Percentiles rank a stretch among this genome's conserved stretches.
These are phyloP conservation scores for Tephrocybe sp. DNA, from an alignment of 768 basidiomycete species.

Conservation along the genomic window DNA sequence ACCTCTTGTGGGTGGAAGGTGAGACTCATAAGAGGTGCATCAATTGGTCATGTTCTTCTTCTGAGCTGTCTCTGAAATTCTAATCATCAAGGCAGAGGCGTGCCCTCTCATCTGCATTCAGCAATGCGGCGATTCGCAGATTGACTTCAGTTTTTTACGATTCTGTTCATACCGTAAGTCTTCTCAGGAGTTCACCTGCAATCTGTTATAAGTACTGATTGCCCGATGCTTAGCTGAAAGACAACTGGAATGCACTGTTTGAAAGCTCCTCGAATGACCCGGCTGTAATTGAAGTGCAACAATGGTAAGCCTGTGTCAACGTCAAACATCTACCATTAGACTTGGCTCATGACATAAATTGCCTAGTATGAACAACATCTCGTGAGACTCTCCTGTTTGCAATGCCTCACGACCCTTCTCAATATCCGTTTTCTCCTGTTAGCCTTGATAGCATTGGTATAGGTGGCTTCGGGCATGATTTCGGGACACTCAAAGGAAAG, in stretches of 20 bases:
- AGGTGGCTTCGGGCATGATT: conserved; percentile 50
- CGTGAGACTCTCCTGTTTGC: conserved; percentile 25
- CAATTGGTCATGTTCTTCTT: too few species aligned
- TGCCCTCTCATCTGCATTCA: conserved; percentile 38
- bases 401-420: background rate
- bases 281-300: conserved; percentile 39
- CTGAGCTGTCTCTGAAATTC: too few species aligned
- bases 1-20: conserved; percentile 38
- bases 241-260: conserved; percentile 20
- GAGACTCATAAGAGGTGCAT: conserved; percentile 40
- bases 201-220: background rate
- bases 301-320: conserved; percentile 29
- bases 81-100: conserved; percentile 36
- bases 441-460: conserved; percentile 50
- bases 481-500: conserved; percentile 41
- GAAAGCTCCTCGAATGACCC: conserved; percentile 17
- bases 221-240: conserved; percentile 24
- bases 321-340: background rate
- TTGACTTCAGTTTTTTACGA: conserved; percentile 34
- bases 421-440: background rate
- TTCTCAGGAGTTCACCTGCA: background rate
- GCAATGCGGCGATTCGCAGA: conserved; percentile 34
- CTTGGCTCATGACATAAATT: background rate
- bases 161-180: background rate
- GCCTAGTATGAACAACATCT: conserved; percentile 39